These are phyloP conservation scores for Bipolaris bicolor DNA, from an alignment of 2,329 filamentous ascomycete genomes.

Conservation along the genomic window DNA sequence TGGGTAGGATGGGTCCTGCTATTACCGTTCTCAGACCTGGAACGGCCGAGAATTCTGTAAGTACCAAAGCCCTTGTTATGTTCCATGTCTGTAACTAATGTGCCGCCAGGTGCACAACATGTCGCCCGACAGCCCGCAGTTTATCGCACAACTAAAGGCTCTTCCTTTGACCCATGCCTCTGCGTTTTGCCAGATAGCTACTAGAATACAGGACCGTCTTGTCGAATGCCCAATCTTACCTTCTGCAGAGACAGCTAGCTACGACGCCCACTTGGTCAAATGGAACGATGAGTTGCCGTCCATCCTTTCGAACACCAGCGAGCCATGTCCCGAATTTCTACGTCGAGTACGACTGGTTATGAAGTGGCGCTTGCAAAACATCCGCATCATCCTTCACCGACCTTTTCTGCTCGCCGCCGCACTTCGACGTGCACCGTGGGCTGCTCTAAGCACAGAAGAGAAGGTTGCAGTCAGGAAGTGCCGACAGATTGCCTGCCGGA, in stretches of 20 bases:
- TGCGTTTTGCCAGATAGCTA: conserved; percentile 79
- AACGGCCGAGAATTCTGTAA: conserved; percentile 40
- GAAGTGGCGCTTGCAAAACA: conserved; percentile 82
- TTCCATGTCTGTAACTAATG: conserved; percentile 6
- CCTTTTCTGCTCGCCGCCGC: conserved; percentile 71
- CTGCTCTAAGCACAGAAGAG: conserved; percentile 65
- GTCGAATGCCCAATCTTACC: conserved; percentile 71
- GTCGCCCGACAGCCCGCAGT: conserved; percentile 43
- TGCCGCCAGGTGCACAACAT: conserved; percentile 23
- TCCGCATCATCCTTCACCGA: conserved; percentile 76
- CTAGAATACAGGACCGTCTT: conserved; percentile 76
- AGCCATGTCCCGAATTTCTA: conserved; percentile 73
- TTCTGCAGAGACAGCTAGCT: conserved; percentile 68
- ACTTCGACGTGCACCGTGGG: conserved; percentile 61
- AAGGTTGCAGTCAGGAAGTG: conserved; percentile 71
- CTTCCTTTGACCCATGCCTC: conserved; percentile 77
- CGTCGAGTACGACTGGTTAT: conserved; percentile 74
- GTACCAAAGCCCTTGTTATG: conserved; percentile 1
- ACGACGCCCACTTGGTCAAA: conserved; percentile 71
- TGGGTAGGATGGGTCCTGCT: conserved; percentile 48
- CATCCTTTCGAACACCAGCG: conserved; percentile 52
- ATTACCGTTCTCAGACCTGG: conserved; percentile 49
- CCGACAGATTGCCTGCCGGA: conserved; percentile 70
- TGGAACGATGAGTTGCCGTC: conserved; percentile 74
- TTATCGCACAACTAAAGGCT: conserved; percentile 65